These are phyloP conservation scores for Paraphaeosphaeria minitans DNA, from an alignment of 2,329 filamentous ascomycete genomes.

Conservation along the genomic window DNA sequence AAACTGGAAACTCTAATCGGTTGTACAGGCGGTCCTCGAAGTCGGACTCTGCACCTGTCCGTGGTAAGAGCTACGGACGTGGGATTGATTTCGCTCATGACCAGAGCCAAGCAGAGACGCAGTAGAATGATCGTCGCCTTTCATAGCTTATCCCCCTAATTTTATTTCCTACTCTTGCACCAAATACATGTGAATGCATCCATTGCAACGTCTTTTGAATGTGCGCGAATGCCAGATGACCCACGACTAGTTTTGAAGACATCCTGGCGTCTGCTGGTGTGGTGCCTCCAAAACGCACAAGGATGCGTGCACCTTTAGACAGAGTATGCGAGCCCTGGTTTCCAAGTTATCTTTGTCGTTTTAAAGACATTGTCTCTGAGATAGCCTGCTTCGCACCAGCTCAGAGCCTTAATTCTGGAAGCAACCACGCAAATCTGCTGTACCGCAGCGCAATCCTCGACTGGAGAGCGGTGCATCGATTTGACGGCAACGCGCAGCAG, in stretches of 20 bases:
- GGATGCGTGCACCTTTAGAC: not conserved
- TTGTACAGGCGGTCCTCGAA: not conserved
- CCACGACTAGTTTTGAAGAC: too few relatives aligned
- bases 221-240: too few relatives aligned
- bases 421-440: not conserved
- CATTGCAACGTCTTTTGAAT: too few relatives aligned
- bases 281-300: too few relatives aligned
- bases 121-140: not conserved
- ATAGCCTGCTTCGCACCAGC: not conserved
- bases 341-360: not conserved
- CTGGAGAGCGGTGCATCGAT: not conserved
- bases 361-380: not conserved
- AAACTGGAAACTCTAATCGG: not conserved
- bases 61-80: not conserved
- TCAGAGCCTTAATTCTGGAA: not conserved
- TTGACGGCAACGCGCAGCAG: not conserved
- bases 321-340: not conserved
- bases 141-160: too few relatives aligned
- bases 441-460: not conserved
- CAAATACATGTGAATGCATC: too few relatives aligned
- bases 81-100: not conserved
- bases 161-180: too few relatives aligned
- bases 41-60: not conserved
- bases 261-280: too few relatives aligned
- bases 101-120: not conserved